phyloP scores from a whole-genome alignment of 768 basidiomycete species.

The Jaapia argillacea region DNA sequence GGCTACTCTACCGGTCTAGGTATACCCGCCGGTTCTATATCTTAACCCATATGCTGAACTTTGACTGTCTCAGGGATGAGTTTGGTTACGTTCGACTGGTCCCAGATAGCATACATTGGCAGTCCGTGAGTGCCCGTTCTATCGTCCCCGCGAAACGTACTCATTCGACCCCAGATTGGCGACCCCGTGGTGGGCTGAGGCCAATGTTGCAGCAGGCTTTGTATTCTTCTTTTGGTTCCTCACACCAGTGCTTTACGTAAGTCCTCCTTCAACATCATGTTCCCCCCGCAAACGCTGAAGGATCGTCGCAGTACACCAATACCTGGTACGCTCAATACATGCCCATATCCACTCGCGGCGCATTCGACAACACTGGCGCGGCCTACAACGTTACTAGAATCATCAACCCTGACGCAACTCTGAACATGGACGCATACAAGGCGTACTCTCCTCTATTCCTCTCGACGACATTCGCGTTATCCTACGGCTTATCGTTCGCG shows the following conservation, averaged over 20 bases:
- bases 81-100: constrained; percentile 75
- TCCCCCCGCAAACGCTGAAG: too few relatives aligned
- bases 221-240: constrained; percentile 64
- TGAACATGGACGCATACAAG: constrained; percentile 46
- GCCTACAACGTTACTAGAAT: constrained; percentile 51
- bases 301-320: constrained; percentile 44
- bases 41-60: too few relatives aligned
- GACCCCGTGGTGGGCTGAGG: constrained; percentile 79
- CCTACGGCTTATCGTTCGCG: constrained; percentile 79
- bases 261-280: too few relatives aligned
- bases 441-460: constrained; percentile 55
- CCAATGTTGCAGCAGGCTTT: constrained; percentile 55
- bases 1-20: constrained; percentile 34
- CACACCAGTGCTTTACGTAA: constrained; percentile 47
- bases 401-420: constrained; percentile 39
- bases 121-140: constrained; percentile 55
- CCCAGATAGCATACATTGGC: constrained; percentile 60
- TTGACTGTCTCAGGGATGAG: too few relatives aligned
- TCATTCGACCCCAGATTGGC: too few relatives aligned
- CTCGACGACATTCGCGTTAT: constrained; percentile 61
- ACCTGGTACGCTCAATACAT: constrained; percentile 27
- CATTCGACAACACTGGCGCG: constrained; percentile 54
- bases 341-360: constrained; percentile 48
- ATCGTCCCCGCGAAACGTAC: too few relatives aligned
- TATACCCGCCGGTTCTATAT: too few relatives aligned